Evolutionary conservation across 2,329 filamentous ascomycete species (phyloP), one percentile per base, ranked within the genome.

Genomic region (Penicillium sp.): DNA sequence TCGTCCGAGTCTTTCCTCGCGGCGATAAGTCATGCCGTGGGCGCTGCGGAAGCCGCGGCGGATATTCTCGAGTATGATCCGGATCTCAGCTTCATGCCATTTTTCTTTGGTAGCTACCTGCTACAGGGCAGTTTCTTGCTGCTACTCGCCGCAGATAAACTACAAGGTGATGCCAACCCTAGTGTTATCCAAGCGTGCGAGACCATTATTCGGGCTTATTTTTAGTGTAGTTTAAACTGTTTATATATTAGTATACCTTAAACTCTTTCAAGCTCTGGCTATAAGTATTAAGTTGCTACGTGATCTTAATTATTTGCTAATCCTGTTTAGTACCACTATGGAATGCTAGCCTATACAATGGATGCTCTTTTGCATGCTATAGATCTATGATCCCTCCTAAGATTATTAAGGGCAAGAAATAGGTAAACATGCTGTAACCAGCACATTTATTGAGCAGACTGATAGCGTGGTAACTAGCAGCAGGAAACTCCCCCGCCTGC

Each of bases 41-140:
- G 90, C 17, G 92, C 93, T 1, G 93, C 93, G 7, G 92, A 96
- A 78, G 92, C 93, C 11, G 91, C 96, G 68, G 88, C 87, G 70
- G 89, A 92, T 68, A 95, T 97, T 56, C 86, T 97, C 56, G 92
- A 97, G 72, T 91, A 91, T 72, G 93, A 97, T 73, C 92, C 93
- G 0, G 92, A 94, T 63, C 83, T 97, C 48, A 93, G 93, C 76
- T 96, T 96, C 77, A 97, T 97, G 92, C 93, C 93, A 1, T 97
- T 96, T 82, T 97, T 97, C 82, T 97, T 96, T 70, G 93, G 93
- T 60, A 94, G 97, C 64, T 97, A 97, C 76, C 84, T 97, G 4
- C 81, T 97, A 19, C 93, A 97, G 71, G 93, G 93, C 8, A 96
- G 92, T 41, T 96, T 97, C 76, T 79, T 97, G 54, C 82, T 97